phyloP scores from a whole-genome alignment of 75 land plant species.

The Selaginella moellendorffii region DNA sequence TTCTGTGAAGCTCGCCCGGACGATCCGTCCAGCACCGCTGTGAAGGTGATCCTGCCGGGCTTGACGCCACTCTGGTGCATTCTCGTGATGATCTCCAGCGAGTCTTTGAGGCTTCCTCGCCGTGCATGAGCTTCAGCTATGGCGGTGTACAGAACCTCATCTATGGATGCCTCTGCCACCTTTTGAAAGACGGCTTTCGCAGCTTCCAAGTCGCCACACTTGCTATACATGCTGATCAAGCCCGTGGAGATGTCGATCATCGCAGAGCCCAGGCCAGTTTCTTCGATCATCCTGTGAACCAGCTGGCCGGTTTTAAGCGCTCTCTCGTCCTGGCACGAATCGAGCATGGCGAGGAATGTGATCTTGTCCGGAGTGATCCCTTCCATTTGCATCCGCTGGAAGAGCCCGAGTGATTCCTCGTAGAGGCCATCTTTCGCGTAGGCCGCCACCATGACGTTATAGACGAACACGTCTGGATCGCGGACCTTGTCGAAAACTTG shows the following conservation, averaged over 20 bases:
- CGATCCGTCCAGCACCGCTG: background rate
- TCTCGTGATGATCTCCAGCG: background rate
- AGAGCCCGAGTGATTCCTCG: background rate
- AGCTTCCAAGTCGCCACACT: background rate
- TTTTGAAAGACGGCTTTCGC: background rate
- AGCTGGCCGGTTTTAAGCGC: background rate
- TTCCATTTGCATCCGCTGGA: background rate
- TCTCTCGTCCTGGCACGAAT: background rate
- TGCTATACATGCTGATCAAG: background rate
- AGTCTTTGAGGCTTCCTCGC: background rate
- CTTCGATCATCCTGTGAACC: background rate
- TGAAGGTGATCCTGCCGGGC: background rate
- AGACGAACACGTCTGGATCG: background rate
- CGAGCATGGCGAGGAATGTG: background rate
- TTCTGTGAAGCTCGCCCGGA: background rate
- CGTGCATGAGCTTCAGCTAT: background rate
- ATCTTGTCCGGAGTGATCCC: background rate
- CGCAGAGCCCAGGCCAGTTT: background rate
- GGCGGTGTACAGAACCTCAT: background rate
- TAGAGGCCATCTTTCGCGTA: background rate
- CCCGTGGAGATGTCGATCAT: background rate
- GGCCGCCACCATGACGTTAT: background rate
- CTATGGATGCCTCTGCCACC: background rate
- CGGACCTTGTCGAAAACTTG: background rate
- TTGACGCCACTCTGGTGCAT: background rate